phyloP scores from a whole-genome alignment of 2,329 filamentous ascomycete species.

The Hymenotorrendiella dingleyae region DNA sequence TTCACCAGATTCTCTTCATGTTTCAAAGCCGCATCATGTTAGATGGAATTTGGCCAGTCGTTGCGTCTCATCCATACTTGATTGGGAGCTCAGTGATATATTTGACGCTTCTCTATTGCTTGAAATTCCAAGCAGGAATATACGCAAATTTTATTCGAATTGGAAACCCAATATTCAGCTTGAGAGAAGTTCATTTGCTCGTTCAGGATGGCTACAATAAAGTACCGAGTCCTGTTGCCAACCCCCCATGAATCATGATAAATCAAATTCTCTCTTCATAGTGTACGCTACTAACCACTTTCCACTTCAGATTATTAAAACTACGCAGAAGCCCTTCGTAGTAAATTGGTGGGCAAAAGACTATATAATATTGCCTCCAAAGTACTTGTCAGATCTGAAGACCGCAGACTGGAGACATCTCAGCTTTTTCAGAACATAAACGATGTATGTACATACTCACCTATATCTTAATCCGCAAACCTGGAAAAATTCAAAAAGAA shows the following conservation, averaged over 20 bases:
- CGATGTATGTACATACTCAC: neutral
- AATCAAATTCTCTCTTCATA: too few species aligned
- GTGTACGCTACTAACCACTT: too few species aligned
- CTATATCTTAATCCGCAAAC: too few species aligned
- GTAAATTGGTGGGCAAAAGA: conserved; percentile 2
- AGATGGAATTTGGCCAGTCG: neutral
- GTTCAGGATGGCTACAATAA: neutral
- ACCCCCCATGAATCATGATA: too few species aligned
- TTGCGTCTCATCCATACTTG: neutral
- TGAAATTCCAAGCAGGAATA: neutral
- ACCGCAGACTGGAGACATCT: neutral
- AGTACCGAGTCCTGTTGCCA: neutral
- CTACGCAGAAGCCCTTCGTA: neutral
- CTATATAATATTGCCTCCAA: neutral
- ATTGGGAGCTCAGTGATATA: neutral
- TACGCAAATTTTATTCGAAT: neutral
- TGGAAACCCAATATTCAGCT: neutral
- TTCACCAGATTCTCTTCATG: too few species aligned
- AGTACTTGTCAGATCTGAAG: neutral
- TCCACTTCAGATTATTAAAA: neutral
- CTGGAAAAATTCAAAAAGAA: too few species aligned
- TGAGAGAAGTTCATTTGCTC: neutral
- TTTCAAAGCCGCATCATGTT: neutral
- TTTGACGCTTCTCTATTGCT: neutral
- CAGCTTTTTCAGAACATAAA: conserved; percentile 1